A percentile compares a stretch with the other conserved stretches of the same genome.
phyloP scores from a whole-genome alignment of 805 yeast species.

The Yamadazyma ubonensis region DNA sequence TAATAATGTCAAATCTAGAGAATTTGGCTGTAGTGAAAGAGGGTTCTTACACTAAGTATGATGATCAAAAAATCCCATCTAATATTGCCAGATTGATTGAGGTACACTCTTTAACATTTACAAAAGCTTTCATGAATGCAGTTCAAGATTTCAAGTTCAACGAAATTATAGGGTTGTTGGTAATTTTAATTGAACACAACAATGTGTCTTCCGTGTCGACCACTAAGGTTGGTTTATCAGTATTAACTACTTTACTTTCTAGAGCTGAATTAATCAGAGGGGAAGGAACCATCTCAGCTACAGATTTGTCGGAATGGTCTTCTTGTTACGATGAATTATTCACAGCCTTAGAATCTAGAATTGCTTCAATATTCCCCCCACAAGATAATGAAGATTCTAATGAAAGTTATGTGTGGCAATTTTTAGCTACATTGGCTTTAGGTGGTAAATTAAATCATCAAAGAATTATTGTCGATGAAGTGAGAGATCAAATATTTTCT shows the following conservation, averaged over 20 bases:
- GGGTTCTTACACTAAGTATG: conserved; percentile 74
- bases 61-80: conserved; percentile 50
- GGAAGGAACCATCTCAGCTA: conserved; percentile 59
- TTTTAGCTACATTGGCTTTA: conserved; percentile 87
- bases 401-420: conserved; percentile 85
- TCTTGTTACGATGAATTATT: conserved; percentile 79
- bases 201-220: conserved; percentile 67
- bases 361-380: conserved; percentile 81
- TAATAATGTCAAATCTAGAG: conserved; percentile 76
- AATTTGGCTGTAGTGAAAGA: conserved; percentile 72
- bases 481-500: conserved; percentile 88
- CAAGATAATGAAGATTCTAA: conserved; percentile 46
- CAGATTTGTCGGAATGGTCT: conserved; percentile 69
- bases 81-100: conserved; percentile 62
- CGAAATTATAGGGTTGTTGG: conserved; percentile 74
- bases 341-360: conserved; percentile 72
- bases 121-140: conserved; percentile 80
- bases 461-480: conserved; percentile 90
- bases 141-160: conserved; percentile 78
- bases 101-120: conserved; percentile 72
- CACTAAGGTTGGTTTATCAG: conserved; percentile 78
- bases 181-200: conserved; percentile 66
- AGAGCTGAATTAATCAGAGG: conserved; percentile 91
- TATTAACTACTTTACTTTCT: conserved; percentile 85
- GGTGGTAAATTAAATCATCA: conserved; percentile 91